phyloP scores from a whole-genome alignment of 805 yeast species.

The Pichia ethanolica region DNA sequence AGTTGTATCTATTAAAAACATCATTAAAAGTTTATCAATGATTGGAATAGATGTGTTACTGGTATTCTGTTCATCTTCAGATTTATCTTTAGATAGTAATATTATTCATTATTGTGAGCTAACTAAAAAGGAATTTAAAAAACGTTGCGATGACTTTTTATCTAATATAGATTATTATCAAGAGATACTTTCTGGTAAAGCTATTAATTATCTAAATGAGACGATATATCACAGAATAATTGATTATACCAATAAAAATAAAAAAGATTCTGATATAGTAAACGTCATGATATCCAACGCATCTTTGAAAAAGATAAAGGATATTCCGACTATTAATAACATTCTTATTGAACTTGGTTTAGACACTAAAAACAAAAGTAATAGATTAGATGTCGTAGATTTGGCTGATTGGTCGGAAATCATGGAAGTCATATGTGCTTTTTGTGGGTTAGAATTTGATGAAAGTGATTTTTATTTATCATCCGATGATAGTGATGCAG shows the following conservation, averaged over 20 bases:
- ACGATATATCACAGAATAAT: neutral
- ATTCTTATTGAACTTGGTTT: constrained; percentile 24
- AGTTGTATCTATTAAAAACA: constrained; percentile 21
- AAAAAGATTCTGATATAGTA: neutral
- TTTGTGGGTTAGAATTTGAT: constrained; percentile 29
- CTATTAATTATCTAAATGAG: too few relatives aligned
- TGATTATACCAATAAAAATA: neutral
- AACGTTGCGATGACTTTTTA: constrained; percentile 8
- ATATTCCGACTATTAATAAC: constrained; percentile 16
- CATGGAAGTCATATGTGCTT: constrained; percentile 29
- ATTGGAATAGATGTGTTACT: constrained; percentile 24
- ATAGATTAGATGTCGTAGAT: constrained; percentile 15
- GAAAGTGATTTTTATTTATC: constrained; percentile 26
- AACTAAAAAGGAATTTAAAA: constrained; percentile 4
- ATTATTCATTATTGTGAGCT: constrained; percentile 14
- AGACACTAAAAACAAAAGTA: constrained; percentile 5
- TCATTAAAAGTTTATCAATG: constrained; percentile 22
- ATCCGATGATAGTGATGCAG: constrained; percentile 10
- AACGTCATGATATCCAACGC: constrained; percentile 23
- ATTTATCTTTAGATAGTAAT: constrained; percentile 8
- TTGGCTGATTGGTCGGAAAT: constrained; percentile 29
- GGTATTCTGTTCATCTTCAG: constrained; percentile 17
- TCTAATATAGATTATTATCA: constrained; percentile 15
- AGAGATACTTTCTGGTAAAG: too few relatives aligned
- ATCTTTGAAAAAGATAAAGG: constrained; percentile 11